A percentile compares a stretch with the other conserved stretches of the same genome.
These are phyloP conservation scores for Drechslerella coelobrocha DNA, from an alignment of 2,329 filamentous ascomycete genomes.

Conservation along the genomic window DNA sequence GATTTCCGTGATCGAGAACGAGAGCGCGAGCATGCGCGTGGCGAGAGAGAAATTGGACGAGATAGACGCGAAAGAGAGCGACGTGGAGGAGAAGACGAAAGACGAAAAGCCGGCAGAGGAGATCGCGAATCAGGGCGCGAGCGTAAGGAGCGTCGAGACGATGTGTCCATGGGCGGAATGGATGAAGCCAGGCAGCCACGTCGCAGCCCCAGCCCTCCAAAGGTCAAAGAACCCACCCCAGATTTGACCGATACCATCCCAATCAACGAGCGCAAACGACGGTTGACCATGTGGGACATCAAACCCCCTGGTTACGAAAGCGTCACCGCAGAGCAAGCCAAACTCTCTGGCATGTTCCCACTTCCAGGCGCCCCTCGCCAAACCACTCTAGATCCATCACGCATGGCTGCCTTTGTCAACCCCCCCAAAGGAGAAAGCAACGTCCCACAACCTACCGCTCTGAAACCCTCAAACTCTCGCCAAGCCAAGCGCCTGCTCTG, in stretches of 20 bases:
- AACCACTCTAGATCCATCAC: conserved; percentile 91
- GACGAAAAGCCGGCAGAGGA: conserved; percentile 64
- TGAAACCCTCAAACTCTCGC: conserved; percentile 90
- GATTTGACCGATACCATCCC: conserved; percentile 87
- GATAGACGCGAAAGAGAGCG: conserved; percentile 69
- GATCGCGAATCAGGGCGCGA: conserved; percentile 62
- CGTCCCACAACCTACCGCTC: conserved; percentile 67
- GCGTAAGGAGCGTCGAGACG: conserved; percentile 63
- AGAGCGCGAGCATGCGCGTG: conserved; percentile 72
- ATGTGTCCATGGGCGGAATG: conserved; percentile 55
- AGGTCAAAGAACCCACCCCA: conserved; percentile 93
- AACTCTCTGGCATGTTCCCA: conserved; percentile 97
- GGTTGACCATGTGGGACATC: conserved; percentile 98
- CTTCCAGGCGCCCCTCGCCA: conserved; percentile 92
- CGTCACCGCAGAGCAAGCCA: conserved; percentile 97
- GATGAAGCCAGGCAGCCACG: conserved; percentile 65
- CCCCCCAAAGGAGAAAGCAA: conserved; percentile 76
- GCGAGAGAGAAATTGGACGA: conserved; percentile 61
- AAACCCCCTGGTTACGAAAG: conserved; percentile 98
- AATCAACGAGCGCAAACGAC: conserved; percentile 83
- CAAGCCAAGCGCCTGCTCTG: conserved; percentile 92
- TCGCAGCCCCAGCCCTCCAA: conserved; percentile 80
- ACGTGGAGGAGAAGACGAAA: conserved; percentile 55
- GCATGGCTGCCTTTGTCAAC: conserved; percentile 93
- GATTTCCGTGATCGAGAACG: conserved; percentile 75